Base-by-base conservation (phyloP, 176 grass and related monocot genomes). In the Aegilops longissima region DNA sequence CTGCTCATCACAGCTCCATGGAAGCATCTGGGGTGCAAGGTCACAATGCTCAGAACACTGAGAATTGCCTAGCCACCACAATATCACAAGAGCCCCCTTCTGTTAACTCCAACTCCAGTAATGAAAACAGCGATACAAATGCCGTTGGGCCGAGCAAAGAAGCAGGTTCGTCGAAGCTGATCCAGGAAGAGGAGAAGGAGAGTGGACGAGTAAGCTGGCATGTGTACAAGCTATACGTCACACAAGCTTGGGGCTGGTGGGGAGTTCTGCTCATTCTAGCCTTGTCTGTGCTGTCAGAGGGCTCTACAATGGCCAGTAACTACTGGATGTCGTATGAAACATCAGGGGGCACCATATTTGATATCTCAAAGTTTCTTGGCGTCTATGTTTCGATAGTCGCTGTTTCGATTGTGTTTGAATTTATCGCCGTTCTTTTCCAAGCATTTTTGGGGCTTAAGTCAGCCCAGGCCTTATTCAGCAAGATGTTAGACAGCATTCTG, bases 271-370 rank as follows among this genome's bases (percentile, higher is more conserved):
- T 71, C 29, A 78, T 90, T 79, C 16, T 90, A 47, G 70, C 71
- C 9, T 64, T 93, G 10, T 79, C 91, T 16, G 11, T 86, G 8
- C 14, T 92, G 5, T 95, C 88, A 86, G 90, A 97, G 71, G 78
- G 79, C 21, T 95, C 89, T 42, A 78, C 67, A 62, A 85, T 98
- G 95, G 91, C 91, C 17, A 93, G 95, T 92, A 87, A 93, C 83
- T 98, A 93, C 69, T 98, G 93, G 93, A 75, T 98, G 42, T 94
- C 95, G 74, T 98, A 93, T 76, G 87, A 93, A 90, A 98, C 95
- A 77, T 93, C 95, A 61, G 86, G 73, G 34, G 85, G 87, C 21
- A 29, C 75, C 62, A 80, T 86, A 16, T 95, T 89, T 82, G 79
- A 92, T 16, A 84, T 81, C 5, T 84, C 93, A 38, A n/a, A 90